Base-by-base conservation (phyloP, 176 grass and related monocot species). In the Carex kokanica region DNA sequence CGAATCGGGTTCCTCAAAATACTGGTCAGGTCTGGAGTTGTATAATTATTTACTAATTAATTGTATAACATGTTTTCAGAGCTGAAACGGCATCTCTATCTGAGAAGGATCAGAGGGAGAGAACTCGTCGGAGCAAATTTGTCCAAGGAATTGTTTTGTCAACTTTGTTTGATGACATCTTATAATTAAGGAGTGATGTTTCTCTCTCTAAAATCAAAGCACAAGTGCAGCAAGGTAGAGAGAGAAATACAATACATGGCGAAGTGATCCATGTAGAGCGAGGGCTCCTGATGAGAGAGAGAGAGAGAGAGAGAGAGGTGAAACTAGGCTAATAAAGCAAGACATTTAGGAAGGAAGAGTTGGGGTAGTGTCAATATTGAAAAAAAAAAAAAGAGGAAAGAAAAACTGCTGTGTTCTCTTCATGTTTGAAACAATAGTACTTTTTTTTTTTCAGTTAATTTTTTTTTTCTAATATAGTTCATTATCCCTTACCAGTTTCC, bases 41-140 rank as follows among this genome's bases (percentile, higher is more conserved):
- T 23, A 72, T 72, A 7, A n/a, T 34, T 7, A n/a, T 47, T 21
- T 47, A 21, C 40, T 49, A 72, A 72, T 8, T 20, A 72, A 47
- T 69, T 45, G 18, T 81, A 41, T 62, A 41, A 38, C 38, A 45
- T 58, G 49, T 63, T 38, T n/a, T 38, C 20, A 81, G 78, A 40
- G 78, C 55, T 47, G 78, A 81, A 60, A 7, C 25, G 9, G 32
- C 75, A 34, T 81, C 78, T 85, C 68, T 85, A 32, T 85, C 83
- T 64, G 83, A 79, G 58, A 85, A 85, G 56, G 83, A 85, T 85
- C 83, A 85, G 83, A 85, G 60, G 62, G 83, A 85, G 55, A 79
- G 71, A 10, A 70, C 71, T 29, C 72, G 75, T 49, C 75, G 71
- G 83, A 85, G 83, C 45, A 18, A 85, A 85, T 85, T 85, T 85